These are phyloP conservation scores for Ogataea chonburiensis DNA, from an alignment of 805 yeast species.

Conservation along the genomic window DNA sequence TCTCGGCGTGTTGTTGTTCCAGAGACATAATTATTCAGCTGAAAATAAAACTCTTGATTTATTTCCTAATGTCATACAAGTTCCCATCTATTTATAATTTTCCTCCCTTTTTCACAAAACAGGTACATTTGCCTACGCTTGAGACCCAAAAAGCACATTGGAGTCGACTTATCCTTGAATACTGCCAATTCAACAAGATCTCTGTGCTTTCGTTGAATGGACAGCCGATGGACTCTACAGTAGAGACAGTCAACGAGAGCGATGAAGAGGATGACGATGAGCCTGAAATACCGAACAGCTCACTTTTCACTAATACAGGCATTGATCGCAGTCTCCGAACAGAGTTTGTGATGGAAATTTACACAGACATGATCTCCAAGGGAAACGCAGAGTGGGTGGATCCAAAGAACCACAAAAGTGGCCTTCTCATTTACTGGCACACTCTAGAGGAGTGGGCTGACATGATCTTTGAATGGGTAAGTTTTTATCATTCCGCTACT, in stretches of 20 bases:
- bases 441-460: slow-evolving; percentile 68
- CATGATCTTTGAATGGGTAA: slow-evolving; percentile 56
- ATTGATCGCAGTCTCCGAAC: slow-evolving; percentile 55
- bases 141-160: slow-evolving; percentile 78
- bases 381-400: slow-evolving; percentile 58
- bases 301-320: slow-evolving; percentile 49
- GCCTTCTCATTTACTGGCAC: slow-evolving; percentile 66
- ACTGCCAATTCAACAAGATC: slow-evolving; percentile 53
- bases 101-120: slow-evolving; percentile 91
- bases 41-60: background rate
- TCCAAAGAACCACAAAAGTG: slow-evolving; percentile 43
- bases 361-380: slow-evolving; percentile 53
- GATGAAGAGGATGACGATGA: slow-evolving; percentile 20
- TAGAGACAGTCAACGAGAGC: slow-evolving; percentile 1
- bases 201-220: slow-evolving; percentile 52
- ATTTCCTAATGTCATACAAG: slow-evolving; percentile 17
- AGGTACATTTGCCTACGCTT: slow-evolving; percentile 78
- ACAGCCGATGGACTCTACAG: slow-evolving; percentile 14
- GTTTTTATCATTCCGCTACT: slow-evolving; percentile 17
- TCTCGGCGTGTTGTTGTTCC: slow-evolving; percentile 32
- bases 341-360: slow-evolving; percentile 54
- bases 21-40: slow-evolving; percentile 5
- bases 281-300: slow-evolving; percentile 10
- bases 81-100: slow-evolving; percentile 64
- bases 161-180: slow-evolving; percentile 61